A percentile compares a stretch with the other conserved stretches of the same genome.
These are phyloP conservation scores for Alternaria sp. DNA, from an alignment of 2,329 filamentous ascomycete species.

Conservation along the genomic window DNA sequence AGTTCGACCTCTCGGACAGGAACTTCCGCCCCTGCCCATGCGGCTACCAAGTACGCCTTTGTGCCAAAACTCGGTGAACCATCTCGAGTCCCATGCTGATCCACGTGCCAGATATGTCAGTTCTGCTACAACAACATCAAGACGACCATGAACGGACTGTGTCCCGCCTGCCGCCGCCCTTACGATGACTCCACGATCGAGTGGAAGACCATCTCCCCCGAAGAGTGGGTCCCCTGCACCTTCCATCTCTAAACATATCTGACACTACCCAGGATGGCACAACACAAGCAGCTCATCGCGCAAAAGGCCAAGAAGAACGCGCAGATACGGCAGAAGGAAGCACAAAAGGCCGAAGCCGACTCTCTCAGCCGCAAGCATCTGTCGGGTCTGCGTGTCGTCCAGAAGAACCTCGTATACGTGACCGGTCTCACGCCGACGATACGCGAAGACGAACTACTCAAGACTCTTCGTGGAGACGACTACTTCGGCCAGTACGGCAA, in stretches of 20 bases:
- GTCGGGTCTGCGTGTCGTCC: constrained; percentile 91
- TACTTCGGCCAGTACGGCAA: constrained; percentile 99
- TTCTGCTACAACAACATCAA: constrained; percentile 99
- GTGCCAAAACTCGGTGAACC: constrained; percentile 24
- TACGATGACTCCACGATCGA: constrained; percentile 98
- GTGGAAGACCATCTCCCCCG: constrained; percentile 91
- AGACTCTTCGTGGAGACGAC: constrained; percentile 85
- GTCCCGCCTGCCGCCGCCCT: constrained; percentile 92
- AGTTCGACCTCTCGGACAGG: constrained; percentile 96
- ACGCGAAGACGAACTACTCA: constrained; percentile 88
- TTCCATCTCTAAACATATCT: constrained; percentile 23
- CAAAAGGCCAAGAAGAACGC: constrained; percentile 94
- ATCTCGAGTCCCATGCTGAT: constrained; percentile 30
- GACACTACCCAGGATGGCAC: constrained; percentile 64
- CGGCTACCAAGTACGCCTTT: constrained; percentile 84
- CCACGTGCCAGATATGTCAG: constrained; percentile 76
- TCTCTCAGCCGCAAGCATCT: constrained; percentile 95
- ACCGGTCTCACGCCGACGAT: constrained; percentile 91
- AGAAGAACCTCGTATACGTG: constrained; percentile 98
- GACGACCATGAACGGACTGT: constrained; percentile 95
- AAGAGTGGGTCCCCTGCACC: constrained; percentile 73
- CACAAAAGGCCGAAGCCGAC: constrained; percentile 94
- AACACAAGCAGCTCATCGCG: constrained; percentile 74
- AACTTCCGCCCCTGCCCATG: constrained; percentile 98
- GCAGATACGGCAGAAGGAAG: constrained; percentile 88